Evolutionary conservation across 1,139 yeast genomes (phyloP).

Genomic region (Yamadazyma taylorii): DNA sequence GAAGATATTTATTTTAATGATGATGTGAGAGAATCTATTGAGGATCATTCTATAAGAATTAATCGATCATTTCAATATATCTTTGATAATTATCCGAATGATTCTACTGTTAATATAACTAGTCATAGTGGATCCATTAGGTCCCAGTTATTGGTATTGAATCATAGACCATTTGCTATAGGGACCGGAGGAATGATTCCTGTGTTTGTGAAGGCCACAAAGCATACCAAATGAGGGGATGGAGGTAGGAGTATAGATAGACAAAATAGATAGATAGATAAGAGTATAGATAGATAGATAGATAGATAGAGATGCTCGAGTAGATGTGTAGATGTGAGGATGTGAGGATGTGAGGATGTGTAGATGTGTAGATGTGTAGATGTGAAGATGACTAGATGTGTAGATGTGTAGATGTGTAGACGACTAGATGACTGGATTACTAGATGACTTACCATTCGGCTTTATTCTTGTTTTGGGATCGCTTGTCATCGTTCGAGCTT

Average conservation of each 20-base stretch:
- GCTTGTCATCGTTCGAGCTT: too few relatives aligned
- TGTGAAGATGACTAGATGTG: too few relatives aligned
- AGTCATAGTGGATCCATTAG: slow-evolving; percentile 45
- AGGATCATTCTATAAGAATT: slow-evolving; percentile 41
- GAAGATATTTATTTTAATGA: slow-evolving; percentile 39
- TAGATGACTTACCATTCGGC: too few relatives aligned
- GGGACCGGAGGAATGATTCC: slow-evolving; percentile 50
- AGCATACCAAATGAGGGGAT: slow-evolving; percentile 17
- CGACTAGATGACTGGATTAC: too few relatives aligned
- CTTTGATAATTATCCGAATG: slow-evolving; percentile 25
- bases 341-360: too few relatives aligned
- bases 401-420: too few relatives aligned
- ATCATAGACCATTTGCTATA: slow-evolving; percentile 42
- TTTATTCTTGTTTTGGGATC: too few relatives aligned
- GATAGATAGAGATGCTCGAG: too few relatives aligned
- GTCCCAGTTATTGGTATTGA: slow-evolving; percentile 40
- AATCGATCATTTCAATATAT: slow-evolving; percentile 37
- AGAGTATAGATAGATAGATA: background rate
- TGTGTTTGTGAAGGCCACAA: slow-evolving; percentile 36
- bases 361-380: too few relatives aligned
- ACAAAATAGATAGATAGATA: background rate
- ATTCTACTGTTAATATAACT: slow-evolving; percentile 47
- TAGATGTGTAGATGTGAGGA: too few relatives aligned
- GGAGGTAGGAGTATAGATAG: background rate
- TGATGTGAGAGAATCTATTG: slow-evolving; percentile 42